Base-by-base conservation (phyloP, 2,329 filamentous ascomycete genomes). In the Colletotrichum phormii region DNA sequence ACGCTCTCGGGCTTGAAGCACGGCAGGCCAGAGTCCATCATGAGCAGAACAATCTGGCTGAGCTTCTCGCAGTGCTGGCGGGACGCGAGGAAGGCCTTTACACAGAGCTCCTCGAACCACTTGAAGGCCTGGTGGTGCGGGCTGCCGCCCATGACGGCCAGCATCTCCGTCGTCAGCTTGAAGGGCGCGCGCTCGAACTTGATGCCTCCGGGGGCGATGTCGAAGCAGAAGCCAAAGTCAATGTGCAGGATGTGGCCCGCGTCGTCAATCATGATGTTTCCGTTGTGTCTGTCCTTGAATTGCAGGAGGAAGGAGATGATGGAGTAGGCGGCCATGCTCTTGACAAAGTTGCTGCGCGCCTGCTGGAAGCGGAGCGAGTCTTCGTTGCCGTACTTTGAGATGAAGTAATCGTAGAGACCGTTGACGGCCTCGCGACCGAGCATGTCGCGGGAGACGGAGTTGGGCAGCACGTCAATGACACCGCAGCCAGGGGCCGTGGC, bases 231-330 rank as follows among this genome's bases (percentile, higher is more conserved):
- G 11, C 97, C 97, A 80, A 99, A 99, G 82, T 99, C 97, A 77
- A 99, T 98, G 85, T 99, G 97, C 66, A 99, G 90, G 79, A 99
- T 98, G 83, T 99, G 97, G 4, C 97, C 97, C 0, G 93, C 94
- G 79, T 98, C 96, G 81, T 99, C 96, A 75, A 99, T 92, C 97
- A 99, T 99, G 86, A 99, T 99, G 86, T 99, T 99, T 74, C 97
- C 97, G 82, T 99, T 99, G 85, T 99, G 97, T 3, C 97, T 92
- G 81, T 99, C 97, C 83, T 99, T 99, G 91, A 99, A 98, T 80
- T 99, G 97, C 49, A 99, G 86, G 15, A 99, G 87, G 85, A 97
- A 99, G 0, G 95, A 97, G 76, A 99, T 98, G 78, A 99, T 93
- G 22, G 94, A 97, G 86, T 99, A 99, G 13, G 97, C 97, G 0